Evolutionary conservation across 208 protist species (phyloP).

Genomic region (Wallacemonas sp.): DNA sequence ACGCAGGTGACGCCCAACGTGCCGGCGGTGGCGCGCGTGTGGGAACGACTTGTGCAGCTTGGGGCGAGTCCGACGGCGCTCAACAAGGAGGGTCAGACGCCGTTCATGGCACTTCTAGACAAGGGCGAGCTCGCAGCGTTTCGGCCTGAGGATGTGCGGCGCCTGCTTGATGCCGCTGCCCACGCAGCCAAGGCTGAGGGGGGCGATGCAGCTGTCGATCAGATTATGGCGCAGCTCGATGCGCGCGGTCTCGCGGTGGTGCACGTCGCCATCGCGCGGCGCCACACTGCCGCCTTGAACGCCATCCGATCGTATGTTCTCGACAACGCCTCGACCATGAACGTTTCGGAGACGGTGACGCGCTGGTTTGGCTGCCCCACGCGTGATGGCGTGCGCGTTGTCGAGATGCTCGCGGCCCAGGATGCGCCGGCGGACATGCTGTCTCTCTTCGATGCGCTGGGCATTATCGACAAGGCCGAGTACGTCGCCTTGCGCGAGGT

Average conservation of each 20-base stretch:
- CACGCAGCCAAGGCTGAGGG: conserved; percentile 1
- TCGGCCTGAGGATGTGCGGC: neutral
- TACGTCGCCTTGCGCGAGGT: conserved; percentile 4
- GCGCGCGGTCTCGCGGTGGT: conserved; percentile 33
- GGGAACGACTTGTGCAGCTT: conserved; percentile 31
- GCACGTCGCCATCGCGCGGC: conserved; percentile 36
- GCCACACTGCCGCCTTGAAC: conserved; percentile 35
- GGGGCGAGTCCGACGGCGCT: conserved; percentile 17
- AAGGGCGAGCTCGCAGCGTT: neutral
- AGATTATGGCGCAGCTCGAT: conserved; percentile 19
- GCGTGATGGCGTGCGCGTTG: conserved; percentile 17
- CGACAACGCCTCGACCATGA: conserved; percentile 8
- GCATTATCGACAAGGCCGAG: conserved; percentile 14
- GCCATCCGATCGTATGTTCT: conserved; percentile 11
- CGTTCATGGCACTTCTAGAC: conserved; percentile 6
- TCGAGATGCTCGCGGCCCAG: conserved; percentile 21
- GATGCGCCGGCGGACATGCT: conserved; percentile 19
- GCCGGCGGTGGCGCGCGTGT: conserved; percentile 26
- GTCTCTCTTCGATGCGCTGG: conserved; percentile 1
- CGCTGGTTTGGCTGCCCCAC: conserved; percentile 32
- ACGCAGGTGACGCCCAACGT: conserved; percentile 34
- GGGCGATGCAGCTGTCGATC: neutral
- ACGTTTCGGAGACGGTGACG: conserved; percentile 21
- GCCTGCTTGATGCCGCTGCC: neutral
- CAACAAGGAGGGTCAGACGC: conserved; percentile 8